Evolutionary conservation across 1,139 yeast species (phyloP), one percentile per base, ranked within the genome.

Genomic region (Lodderomyces beijingensis): DNA sequence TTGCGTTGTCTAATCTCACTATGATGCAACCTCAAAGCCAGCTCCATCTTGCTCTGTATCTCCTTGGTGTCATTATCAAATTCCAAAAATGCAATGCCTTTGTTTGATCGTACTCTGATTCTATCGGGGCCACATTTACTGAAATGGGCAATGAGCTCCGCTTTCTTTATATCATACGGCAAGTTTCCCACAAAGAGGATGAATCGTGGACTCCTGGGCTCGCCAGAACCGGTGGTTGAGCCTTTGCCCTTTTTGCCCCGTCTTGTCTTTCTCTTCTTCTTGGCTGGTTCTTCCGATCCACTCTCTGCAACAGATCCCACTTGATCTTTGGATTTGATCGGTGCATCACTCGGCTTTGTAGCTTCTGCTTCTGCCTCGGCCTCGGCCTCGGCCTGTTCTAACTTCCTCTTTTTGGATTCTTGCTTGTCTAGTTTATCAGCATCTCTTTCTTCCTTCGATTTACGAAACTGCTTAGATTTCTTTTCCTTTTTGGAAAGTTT

Each of bases 41-140:
- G 69, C 48, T 87, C 94, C 80, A 85, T 82, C 43, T 82, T 75
- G 42, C 79, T 74, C 45, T 84, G 84, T 25, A 89, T 85, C 43
- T 80, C 84, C 30, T 63, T 48, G 26, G 67, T 61, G 31, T 73
- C 77, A 33, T 73, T 74, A 49, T 77, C 81, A 47, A 88, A 91
- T 55, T 91, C 98, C 42, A 89, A 60, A 55, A 91, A 91, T 16
- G 97, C 97, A 53, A 89, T 88, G 5, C 96, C 96, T 53, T 84
- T 85, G 33, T 84, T 94, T 24, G 68, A 69, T 55, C 97, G 75
- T 31, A 86, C 62, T 51, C 98, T 77, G 38, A 91, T 66, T 40
- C 75, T 67, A 49, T 81, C 81, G 4, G 96, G 96, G 13, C 68
- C 62, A 34, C 85, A 70, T 25, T 78, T 74, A 45, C 79, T 75